Evolutionary conservation across 169 alveolate species (phyloP).

Genomic region (Eimeria falciformis): DNA sequence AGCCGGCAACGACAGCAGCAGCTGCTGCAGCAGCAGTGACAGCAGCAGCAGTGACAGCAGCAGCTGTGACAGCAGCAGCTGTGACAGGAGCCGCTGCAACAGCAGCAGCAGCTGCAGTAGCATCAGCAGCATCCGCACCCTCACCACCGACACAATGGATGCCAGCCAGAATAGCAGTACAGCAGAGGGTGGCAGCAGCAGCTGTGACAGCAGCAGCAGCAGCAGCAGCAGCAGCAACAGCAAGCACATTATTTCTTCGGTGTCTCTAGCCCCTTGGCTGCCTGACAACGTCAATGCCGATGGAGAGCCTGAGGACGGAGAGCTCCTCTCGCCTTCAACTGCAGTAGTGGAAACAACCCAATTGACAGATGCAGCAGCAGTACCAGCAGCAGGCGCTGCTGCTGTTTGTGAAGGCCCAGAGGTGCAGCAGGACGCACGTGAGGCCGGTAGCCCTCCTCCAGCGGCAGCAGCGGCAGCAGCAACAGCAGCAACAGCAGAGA

Average conservation of each 20-base stretch:
- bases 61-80: background rate
- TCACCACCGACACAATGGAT: background rate
- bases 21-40: background rate
- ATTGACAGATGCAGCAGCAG: background rate
- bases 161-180: background rate
- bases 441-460: background rate
- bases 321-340: background rate
- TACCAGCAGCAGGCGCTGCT: slow-evolving; percentile 5
- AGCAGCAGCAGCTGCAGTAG: background rate
- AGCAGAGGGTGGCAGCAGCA: background rate
- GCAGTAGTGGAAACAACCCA: background rate
- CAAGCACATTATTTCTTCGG: background rate
- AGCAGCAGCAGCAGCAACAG: slow-evolving; percentile 23
- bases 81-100: background rate
- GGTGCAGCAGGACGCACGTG: background rate
- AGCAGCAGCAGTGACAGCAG: background rate
- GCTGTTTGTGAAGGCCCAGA: background rate
- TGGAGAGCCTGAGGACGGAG: slow-evolving; percentile 57
- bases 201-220: background rate
- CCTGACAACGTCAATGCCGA: background rate
- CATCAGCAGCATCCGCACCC: background rate
- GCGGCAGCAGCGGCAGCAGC: slow-evolving; percentile 21
- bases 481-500: slow-evolving; percentile 20
- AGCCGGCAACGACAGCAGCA: background rate
- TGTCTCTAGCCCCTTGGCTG: background rate